A percentile compares a stretch with the other conserved stretches of the same genome.
These are phyloP conservation scores for Pseudogymnoascus verrucosus DNA, from an alignment of 2,329 filamentous ascomycete genomes.

Conservation along the genomic window DNA sequence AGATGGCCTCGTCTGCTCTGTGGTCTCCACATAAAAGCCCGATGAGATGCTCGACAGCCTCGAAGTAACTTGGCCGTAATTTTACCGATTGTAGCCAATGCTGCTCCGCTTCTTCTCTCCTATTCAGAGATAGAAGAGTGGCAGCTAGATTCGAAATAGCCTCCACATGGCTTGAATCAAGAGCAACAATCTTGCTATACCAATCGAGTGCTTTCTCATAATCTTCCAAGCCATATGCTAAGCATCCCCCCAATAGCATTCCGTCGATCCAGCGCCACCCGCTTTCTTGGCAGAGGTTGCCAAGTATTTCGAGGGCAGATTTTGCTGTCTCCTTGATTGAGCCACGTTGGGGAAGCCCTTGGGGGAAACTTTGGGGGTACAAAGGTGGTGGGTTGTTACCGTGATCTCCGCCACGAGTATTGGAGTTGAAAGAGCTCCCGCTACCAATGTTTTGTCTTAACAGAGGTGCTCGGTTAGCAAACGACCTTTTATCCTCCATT, in stretches of 20 bases:
- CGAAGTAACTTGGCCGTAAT: slow-evolving; percentile 78
- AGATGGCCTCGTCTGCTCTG: slow-evolving; percentile 74
- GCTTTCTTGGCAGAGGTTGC: slow-evolving; percentile 68
- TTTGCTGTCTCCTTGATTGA: slow-evolving; percentile 39
- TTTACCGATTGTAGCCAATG: slow-evolving; percentile 82
- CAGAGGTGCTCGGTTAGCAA: background rate
- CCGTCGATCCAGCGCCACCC: slow-evolving; percentile 88
- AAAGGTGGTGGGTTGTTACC: background rate
- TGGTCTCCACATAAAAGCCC: slow-evolving; percentile 77
- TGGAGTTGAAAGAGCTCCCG: background rate
- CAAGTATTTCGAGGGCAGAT: slow-evolving; percentile 63
- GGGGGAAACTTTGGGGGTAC: background rate
- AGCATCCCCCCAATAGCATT: slow-evolving; percentile 81
- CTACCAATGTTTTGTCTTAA: background rate
- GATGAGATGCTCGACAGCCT: slow-evolving; percentile 90
- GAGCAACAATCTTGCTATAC: slow-evolving; percentile 56
- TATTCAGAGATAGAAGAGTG: slow-evolving; percentile 74
- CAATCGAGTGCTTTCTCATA: slow-evolving; percentile 70
- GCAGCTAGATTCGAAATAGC: slow-evolving; percentile 90
- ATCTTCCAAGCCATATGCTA: slow-evolving; percentile 82
- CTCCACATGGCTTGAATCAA: slow-evolving; percentile 67
- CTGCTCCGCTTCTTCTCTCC: slow-evolving; percentile 73
- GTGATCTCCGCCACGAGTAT: background rate
- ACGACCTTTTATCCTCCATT: slow-evolving; percentile 9
- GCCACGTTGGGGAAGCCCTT: background rate